Conservation (phyloP, 768 basidiomycete genomes). For the Phlegmacium glaucopus region DNA sequence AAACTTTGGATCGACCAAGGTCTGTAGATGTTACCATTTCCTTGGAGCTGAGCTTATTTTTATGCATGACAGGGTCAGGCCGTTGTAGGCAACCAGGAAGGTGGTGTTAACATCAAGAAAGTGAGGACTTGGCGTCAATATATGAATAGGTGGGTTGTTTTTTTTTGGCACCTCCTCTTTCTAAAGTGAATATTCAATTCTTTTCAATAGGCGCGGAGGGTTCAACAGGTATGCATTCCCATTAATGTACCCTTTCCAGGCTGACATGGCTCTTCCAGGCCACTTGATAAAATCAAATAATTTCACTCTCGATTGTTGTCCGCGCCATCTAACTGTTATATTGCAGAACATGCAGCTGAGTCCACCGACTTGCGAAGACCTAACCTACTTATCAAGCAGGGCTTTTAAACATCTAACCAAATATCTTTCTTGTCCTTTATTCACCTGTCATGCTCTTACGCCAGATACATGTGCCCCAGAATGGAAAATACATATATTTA, state of each 20-base stretch:
- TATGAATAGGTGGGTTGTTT: conserved; percentile 82
- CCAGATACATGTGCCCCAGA: not conserved
- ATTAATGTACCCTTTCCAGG: conserved; percentile 19
- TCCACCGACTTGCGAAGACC: conserved; percentile 9
- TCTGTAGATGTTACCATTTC: conserved; percentile 23
- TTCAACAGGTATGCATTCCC: conserved; percentile 65
- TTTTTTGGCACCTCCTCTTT: not conserved
- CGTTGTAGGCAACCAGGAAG: conserved; percentile 82
- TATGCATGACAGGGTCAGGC: conserved; percentile 57
- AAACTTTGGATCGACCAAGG: conserved; percentile 91
- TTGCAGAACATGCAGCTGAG: conserved; percentile 11
- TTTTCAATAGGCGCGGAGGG: conserved; percentile 62
- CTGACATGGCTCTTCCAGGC: conserved; percentile 61
- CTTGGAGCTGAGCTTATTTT: not conserved
- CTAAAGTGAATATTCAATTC: conserved; percentile 2
- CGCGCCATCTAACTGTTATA: not conserved
- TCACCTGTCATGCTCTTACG: not conserved
- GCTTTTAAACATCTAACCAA: not conserved
- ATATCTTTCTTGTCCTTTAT: not conserved
- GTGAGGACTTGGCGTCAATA: conserved; percentile 94
- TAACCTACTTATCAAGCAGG: conserved; percentile 6
- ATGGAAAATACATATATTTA: no score
- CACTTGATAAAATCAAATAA: conserved; percentile 94
- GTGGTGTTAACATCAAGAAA: conserved; percentile 66
- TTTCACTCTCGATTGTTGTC: not conserved